These are phyloP conservation scores for Gaeumannomyces tritici DNA, from an alignment of 2,329 filamentous ascomycete species.

Conservation along the genomic window DNA sequence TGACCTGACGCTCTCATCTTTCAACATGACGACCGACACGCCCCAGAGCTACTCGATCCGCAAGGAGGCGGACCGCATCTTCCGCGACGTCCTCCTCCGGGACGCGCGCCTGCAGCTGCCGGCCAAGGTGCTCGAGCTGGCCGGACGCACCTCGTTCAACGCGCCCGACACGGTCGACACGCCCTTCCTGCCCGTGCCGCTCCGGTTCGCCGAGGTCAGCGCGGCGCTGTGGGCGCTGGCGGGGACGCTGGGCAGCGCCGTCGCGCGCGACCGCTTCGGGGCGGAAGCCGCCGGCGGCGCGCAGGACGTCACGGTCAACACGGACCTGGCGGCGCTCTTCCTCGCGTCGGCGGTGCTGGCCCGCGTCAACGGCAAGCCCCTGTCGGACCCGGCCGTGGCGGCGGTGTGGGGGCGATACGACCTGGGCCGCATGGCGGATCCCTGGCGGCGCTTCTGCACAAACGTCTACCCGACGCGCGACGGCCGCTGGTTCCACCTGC, in stretches of 20 bases:
- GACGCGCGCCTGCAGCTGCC: background rate
- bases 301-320: conserved; percentile 26
- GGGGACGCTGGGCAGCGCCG: conserved; percentile 45
- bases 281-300: too few relatives aligned
- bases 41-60: background rate
- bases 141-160: background rate
- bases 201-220: conserved; percentile 10
- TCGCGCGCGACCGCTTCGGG: conserved; percentile 37
- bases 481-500: conserved; percentile 40
- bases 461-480: conserved; percentile 11
- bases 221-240: conserved; percentile 25
- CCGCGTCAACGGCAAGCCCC: conserved; percentile 42
- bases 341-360: conserved; percentile 49
- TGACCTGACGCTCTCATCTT: too few relatives aligned
- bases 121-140: background rate
- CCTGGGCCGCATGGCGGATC: conserved; percentile 16
- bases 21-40: too few relatives aligned
- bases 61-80: conserved; percentile 1
- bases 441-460: conserved; percentile 32
- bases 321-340: conserved; percentile 43
- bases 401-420: background rate
- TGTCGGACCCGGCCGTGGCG: conserved; percentile 32
- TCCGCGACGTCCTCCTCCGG: background rate
- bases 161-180: conserved; percentile 3
- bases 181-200: conserved; percentile 13